These are phyloP conservation scores for Paecilomyces dactylethromorphus DNA, from an alignment of 2,329 filamentous ascomycete species.

Conservation along the genomic window DNA sequence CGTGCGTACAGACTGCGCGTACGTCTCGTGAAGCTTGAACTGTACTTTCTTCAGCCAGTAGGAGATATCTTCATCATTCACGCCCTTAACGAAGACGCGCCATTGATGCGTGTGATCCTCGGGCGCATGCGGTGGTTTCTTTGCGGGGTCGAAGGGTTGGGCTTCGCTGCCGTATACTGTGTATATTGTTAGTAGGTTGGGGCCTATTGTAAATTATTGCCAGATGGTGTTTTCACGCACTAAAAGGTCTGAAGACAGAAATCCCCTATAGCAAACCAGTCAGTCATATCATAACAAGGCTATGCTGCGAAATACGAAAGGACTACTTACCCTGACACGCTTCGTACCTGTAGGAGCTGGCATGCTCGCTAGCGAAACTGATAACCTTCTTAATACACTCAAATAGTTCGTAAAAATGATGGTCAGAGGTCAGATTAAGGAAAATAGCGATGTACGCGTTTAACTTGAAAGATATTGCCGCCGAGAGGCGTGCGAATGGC, in stretches of 20 bases:
- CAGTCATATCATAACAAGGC: constrained; percentile 9
- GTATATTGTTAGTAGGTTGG: background rate
- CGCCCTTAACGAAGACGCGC: constrained; percentile 86
- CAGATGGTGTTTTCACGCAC: constrained; percentile 19
- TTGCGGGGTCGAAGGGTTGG: constrained; percentile 66
- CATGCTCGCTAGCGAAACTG: constrained; percentile 28
- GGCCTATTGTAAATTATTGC: background rate
- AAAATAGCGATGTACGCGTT: background rate
- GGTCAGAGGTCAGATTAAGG: background rate
- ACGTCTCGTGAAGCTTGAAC: constrained; percentile 97
- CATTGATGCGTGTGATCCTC: constrained; percentile 94
- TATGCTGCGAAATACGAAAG: background rate
- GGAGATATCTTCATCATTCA: constrained; percentile 83
- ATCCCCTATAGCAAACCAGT: constrained; percentile 29
- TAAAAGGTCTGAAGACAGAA: constrained; percentile 42
- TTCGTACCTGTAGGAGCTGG: constrained; percentile 49
- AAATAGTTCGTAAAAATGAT: background rate
- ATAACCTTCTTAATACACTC: background rate
- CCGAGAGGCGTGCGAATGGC: background rate
- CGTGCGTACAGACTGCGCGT: constrained; percentile 81
- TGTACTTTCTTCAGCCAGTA: constrained; percentile 97
- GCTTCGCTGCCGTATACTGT: constrained; percentile 76
- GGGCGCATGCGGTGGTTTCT: constrained; percentile 68
- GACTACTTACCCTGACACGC: constrained; percentile 41
- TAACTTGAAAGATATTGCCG: background rate